Evolutionary conservation across 2,329 filamentous ascomycete species (phyloP), one percentile per base, ranked within the genome.

Genomic region (Colletotrichum cordylinicola): DNA sequence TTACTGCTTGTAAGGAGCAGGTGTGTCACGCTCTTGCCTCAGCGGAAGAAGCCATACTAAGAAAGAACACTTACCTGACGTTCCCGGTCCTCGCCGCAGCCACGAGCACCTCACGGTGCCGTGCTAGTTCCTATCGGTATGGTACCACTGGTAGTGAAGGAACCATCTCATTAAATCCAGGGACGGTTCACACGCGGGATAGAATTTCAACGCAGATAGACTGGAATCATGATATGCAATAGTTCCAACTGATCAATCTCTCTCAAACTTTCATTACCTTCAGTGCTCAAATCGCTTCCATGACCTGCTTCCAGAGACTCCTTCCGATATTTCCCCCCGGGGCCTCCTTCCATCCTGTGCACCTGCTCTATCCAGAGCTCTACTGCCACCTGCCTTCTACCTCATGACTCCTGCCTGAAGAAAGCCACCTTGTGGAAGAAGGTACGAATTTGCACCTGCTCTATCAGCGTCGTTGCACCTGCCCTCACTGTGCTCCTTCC

Each of bases 111-210:
- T n/a, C n/a, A n/a, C n/a, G n/a, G n/a, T n/a, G n/a, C n/a, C 6
- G 43, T n/a, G 18, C 43, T n/a, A 18, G 9, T 48, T 48, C 0
- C 10, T 18, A 48, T 48, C 6, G 43, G 0, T 12, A 48, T 3
- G 43, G n/a, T 48, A 13, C 0, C 43, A 2, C 0, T 48, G 43
- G 43, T 18, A 3, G 43, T 21, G 18, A 48, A 48, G n/a, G 43
- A n/a, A 52, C 43, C 10, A 52, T 52, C 43, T 52, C 43, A 2
- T 52, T 3, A 21, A 52, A 52, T 52, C 0, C 13, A 8, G 43
- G n/a, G 6, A 52, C 43, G 4, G 2, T 52, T 1, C 18, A 52
- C 0, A 52, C 10, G 21, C 2, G 3, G n/a, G 2, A 52, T 9
- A 52, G 43, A 52, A 52, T 52, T 48, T 0, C 2, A 21, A 48